Evolutionary conservation across 257 asterid genomes (phyloP).

Genomic region (Leptodermis oblonga): DNA sequence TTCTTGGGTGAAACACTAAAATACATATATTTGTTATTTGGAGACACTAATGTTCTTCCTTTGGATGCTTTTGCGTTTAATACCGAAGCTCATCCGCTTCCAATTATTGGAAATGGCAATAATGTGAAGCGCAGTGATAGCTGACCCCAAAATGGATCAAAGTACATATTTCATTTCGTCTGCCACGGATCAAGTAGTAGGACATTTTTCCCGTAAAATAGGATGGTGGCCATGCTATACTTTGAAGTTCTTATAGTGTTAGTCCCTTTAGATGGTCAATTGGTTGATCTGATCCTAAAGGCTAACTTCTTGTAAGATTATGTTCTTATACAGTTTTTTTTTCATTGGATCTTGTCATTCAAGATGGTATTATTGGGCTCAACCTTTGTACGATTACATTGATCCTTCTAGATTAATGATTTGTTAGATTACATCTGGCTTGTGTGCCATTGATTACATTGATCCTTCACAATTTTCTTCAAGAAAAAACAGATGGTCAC

Average conservation of each 20-base stretch:
- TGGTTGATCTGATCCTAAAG: constrained; percentile 7
- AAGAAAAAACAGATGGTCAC: constrained; percentile 71
- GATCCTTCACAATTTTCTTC: constrained; percentile 26
- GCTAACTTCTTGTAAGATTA: constrained; percentile 4
- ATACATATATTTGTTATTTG: constrained; percentile 74
- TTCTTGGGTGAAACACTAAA: constrained; percentile 91
- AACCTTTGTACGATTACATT: not conserved
- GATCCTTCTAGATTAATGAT: not conserved
- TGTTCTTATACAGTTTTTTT: constrained; percentile 9
- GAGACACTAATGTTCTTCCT: constrained; percentile 50
- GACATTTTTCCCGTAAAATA: not conserved
- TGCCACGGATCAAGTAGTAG: constrained; percentile 14
- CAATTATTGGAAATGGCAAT: constrained; percentile 42
- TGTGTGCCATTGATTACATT: no score
- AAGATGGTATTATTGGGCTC: not conserved
- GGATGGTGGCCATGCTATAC: not conserved
- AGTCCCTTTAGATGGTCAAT: not conserved
- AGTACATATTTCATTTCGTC: no score
- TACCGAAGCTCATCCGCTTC: constrained; percentile 97
- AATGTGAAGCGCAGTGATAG: constrained; percentile 34
- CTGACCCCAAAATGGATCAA: no score
- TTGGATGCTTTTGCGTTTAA: constrained; percentile 83
- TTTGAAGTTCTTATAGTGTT: not conserved
- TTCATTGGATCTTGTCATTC: not conserved
- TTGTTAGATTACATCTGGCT: constrained; percentile 2